These are phyloP conservation scores for Hygrophoropsis aurantiaca DNA, from an alignment of 768 basidiomycete genomes.

Conservation along the genomic window DNA sequence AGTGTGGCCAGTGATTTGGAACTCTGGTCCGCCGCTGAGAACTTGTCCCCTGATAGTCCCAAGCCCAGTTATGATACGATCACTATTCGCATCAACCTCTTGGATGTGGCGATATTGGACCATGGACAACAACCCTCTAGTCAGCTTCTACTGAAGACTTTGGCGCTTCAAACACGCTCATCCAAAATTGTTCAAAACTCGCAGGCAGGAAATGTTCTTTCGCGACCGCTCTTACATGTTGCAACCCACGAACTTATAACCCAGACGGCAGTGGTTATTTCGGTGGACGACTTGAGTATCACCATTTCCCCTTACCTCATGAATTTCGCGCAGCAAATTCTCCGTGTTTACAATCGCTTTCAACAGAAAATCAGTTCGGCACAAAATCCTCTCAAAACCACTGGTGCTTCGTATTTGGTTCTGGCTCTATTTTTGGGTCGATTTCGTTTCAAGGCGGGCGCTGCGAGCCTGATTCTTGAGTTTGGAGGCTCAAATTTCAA, in stretches of 20 bases:
- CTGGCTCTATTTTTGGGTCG: slow-evolving; percentile 41
- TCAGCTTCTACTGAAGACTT: slow-evolving; percentile 10
- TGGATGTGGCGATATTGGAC: slow-evolving; percentile 16
- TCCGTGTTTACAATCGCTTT: slow-evolving; percentile 49
- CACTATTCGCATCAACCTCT: slow-evolving; percentile 12
- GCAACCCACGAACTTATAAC: slow-evolving; percentile 3
- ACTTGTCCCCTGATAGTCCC: slow-evolving; percentile 4
- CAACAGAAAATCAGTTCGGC: slow-evolving; percentile 3
- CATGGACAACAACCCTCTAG: slow-evolving; percentile 14
- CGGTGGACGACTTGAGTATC: slow-evolving; percentile 41
- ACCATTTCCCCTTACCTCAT: slow-evolving; percentile 58
- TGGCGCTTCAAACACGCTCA: slow-evolving; percentile 19
- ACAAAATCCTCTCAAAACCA: slow-evolving; percentile 1
- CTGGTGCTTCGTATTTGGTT: slow-evolving; percentile 29
- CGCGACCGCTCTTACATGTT: slow-evolving; percentile 4
- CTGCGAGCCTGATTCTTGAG: slow-evolving; percentile 69
- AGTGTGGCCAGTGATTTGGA: slow-evolving; percentile 18
- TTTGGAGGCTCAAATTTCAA: slow-evolving; percentile 46
- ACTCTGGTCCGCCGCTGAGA: slow-evolving; percentile 17
- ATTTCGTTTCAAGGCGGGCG: slow-evolving; percentile 60
- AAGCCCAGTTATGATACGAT: neutral
- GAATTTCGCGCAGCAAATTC: slow-evolving; percentile 53
- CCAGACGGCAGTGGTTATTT: slow-evolving; percentile 32
- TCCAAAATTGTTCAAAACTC: slow-evolving; percentile 6
- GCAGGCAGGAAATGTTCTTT: slow-evolving; percentile 8